Conservation (phyloP, 1,139 yeast species). For the Yamadazyma atmosphaerica region DNA sequence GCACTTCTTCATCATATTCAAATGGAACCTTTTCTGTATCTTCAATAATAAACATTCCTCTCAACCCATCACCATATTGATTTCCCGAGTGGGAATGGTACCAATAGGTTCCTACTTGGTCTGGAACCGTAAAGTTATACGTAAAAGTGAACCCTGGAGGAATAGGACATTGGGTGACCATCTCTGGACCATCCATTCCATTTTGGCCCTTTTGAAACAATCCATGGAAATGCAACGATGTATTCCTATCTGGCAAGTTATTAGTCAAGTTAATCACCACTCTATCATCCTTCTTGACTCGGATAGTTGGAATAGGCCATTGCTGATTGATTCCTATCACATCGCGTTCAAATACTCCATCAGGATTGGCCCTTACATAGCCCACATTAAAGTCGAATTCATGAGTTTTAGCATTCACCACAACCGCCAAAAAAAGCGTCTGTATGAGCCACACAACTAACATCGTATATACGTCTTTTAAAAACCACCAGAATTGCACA, state of each 20-base stretch:
- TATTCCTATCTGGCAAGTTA: conserved; percentile 63
- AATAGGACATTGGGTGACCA: conserved; percentile 86
- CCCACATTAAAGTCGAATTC: conserved; percentile 71
- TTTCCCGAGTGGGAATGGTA: conserved; percentile 87
- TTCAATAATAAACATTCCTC: conserved; percentile 73
- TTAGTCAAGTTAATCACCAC: conserved; percentile 68
- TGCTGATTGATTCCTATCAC: conserved; percentile 79
- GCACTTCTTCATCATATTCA: conserved; percentile 72
- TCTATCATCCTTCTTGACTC: conserved; percentile 76
- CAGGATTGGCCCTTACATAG: conserved; percentile 73
- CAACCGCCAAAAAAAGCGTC: neutral
- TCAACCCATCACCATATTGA: conserved; percentile 90
- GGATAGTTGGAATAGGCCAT: conserved; percentile 84
- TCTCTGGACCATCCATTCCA: conserved; percentile 87
- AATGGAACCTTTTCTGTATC: conserved; percentile 49
- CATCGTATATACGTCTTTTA: neutral
- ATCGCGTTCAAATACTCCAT: conserved; percentile 63
- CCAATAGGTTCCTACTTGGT: conserved; percentile 91
- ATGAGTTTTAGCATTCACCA: conserved; percentile 52
- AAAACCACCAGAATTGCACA: too few relatives aligned
- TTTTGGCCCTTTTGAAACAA: conserved; percentile 72
- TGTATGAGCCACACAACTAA: neutral
- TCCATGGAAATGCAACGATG: conserved; percentile 91
- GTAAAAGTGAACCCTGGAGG: conserved; percentile 68
- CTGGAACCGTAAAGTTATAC: conserved; percentile 77